Percentiles rank a stretch among this genome's conserved stretches.
Evolutionary conservation across 768 basidiomycete genomes (phyloP).

Genomic region (Hypsizygus marmoreus): DNA sequence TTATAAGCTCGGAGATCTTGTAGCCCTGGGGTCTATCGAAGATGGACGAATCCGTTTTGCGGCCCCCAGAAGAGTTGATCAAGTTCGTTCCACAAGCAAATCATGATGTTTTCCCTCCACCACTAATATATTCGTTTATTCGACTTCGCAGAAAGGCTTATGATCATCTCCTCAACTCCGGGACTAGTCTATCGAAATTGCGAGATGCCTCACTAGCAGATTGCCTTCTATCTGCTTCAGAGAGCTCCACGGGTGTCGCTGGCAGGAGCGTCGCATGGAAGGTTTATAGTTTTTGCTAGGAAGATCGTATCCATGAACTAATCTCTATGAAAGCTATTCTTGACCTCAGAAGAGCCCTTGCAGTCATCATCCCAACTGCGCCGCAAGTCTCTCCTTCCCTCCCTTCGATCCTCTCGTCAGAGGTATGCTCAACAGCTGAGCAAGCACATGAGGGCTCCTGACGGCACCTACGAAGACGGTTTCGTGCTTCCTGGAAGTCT

Average conservation of each 20-base stretch:
- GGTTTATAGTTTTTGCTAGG: slow-evolving; percentile 41
- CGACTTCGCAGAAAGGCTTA: slow-evolving; percentile 40
- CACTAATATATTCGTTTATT: slow-evolving; percentile 10
- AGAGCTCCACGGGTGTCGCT: slow-evolving; percentile 48
- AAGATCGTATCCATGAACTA: slow-evolving; percentile 16
- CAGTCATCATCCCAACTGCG: slow-evolving; percentile 46
- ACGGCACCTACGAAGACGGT: slow-evolving; percentile 79
- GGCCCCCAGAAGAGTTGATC: slow-evolving; percentile 15
- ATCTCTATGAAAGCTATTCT: slow-evolving; percentile 56
- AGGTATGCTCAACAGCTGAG: slow-evolving; percentile 59
- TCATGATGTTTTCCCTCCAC: slow-evolving; percentile 12
- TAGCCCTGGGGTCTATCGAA: neutral
- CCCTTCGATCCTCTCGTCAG: slow-evolving; percentile 52
- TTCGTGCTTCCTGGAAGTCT: slow-evolving; percentile 56
- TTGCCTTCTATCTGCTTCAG: slow-evolving; percentile 49
- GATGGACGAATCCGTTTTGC: slow-evolving; percentile 10
- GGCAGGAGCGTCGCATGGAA: slow-evolving; percentile 90
- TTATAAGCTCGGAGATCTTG: neutral
- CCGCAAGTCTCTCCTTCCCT: slow-evolving; percentile 36
- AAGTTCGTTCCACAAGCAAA: slow-evolving; percentile 20
- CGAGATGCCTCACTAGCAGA: slow-evolving; percentile 67
- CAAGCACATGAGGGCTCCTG: slow-evolving; percentile 80
- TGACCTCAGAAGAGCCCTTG: slow-evolving; percentile 67
- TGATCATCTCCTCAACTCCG: slow-evolving; percentile 51
- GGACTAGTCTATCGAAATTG: slow-evolving; percentile 59